Conservation (phyloP, 2,329 filamentous ascomycete species). For the Xylaria sp. region DNA sequence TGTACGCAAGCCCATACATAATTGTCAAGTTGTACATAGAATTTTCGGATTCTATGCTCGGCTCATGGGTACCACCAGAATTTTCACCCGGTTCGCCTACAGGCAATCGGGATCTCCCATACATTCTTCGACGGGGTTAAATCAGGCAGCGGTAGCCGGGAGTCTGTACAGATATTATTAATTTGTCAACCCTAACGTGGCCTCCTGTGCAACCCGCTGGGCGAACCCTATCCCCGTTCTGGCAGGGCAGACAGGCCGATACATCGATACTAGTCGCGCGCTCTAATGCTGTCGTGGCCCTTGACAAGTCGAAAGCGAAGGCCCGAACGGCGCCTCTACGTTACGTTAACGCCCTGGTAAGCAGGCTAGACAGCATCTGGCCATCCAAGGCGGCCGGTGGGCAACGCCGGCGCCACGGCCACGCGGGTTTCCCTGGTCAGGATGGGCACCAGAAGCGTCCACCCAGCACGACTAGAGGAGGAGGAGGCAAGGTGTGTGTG, state of each 20-base stretch:
- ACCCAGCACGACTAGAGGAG: too few species aligned
- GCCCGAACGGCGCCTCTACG: neutral
- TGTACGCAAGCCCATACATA: too few species aligned
- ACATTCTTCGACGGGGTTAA: neutral
- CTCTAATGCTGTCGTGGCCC: neutral
- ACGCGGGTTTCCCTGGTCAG: too few species aligned
- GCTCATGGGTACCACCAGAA: neutral
- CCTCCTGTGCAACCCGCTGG: neutral
- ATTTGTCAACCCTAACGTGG: neutral
- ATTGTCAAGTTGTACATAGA: neutral
- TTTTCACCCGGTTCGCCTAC: neutral
- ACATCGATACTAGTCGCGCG: neutral
- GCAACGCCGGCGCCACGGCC: too few species aligned
- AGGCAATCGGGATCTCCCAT: neutral
- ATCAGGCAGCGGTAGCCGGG: neutral
- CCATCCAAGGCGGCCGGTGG: neutral
- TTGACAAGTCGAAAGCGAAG: neutral
- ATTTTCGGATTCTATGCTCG: neutral
- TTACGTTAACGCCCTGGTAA: neutral
- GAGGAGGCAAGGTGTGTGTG: too few species aligned
- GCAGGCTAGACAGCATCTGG: neutral
- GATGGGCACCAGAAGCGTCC: too few species aligned
- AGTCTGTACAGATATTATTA: neutral
- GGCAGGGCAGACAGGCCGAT: neutral
- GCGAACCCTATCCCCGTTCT: neutral